Evolutionary conservation across 768 basidiomycete species (phyloP), one percentile per base, ranked within the genome.

Genomic region (Sporobolomyces pararoseus): DNA sequence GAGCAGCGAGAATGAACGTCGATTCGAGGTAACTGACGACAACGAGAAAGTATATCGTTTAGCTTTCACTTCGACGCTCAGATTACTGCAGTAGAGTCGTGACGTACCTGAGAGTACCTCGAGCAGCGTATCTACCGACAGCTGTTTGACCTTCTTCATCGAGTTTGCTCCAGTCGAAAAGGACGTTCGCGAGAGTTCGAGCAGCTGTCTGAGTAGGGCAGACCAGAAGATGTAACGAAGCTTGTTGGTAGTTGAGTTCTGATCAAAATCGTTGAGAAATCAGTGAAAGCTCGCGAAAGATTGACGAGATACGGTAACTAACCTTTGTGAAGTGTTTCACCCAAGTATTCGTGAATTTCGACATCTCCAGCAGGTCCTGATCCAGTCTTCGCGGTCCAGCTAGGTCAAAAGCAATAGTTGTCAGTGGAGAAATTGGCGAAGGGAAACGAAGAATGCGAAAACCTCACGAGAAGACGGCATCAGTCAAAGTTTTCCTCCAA

Each of bases 401-500:
- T 95, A 65, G 71, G 46, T 29, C 50, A 25, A 59, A 44, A 53
- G 63, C 35, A 74, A 16, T 79, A 76, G 74, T 67, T 49, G 70
- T 49, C 53, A 66, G 51, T 65, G 7, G 39, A 64, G 23, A 14
- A 46, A 14, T 13, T 19, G 29, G 21, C n/a, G 21, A n/a, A n/a
- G n/a, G n/a, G n/a, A n/a, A 49, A 10, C 2, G 31, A 46, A 19
- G 83, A 86, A 77, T 78, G 92, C 91, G 87, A 84, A 89, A n/a
- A 5, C 83, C 87, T 77, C 78, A 94, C 92, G 87, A 84, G 77
- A 97, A 83, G 17, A 90, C 82, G 78, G 86, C 88, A 76, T 93
- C 90, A 44, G 91, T 88, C 59, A 93, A 81, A 1, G 89, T 91
- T 82, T 92, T 94, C 68, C 94, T 83, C 96, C 95, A 99, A 37